Evolutionary conservation across 805 yeast genomes (phyloP), one percentile per base, ranked within the genome.

Genomic region (Saturnispora gosingensis): DNA sequence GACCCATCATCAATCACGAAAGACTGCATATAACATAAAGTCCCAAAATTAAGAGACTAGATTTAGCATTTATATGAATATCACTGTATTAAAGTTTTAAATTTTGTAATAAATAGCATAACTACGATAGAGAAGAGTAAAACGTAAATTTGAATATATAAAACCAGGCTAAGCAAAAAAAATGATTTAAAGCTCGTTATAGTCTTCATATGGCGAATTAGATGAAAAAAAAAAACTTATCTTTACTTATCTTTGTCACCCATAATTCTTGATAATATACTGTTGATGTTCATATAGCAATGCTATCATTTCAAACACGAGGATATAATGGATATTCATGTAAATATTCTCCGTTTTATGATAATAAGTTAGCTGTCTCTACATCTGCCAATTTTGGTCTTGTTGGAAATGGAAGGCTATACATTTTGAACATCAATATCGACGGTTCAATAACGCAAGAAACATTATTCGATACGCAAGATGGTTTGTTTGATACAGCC

Each of bases 311-410:
- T 64, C 72, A 86, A 58, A 87, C 95, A 25, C 68, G 72, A 16
- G 96, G 96, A 0, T 88, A 78, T 67, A 85, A 88, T 62, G 97
- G 97, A 15, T 88, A 88, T 63, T 83, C 84, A 0, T 85, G 89
- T 15, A 84, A 83, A 60, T 93, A 91, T 70, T 88, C 97, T 0
- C 97, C 98, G 1, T 91, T 82, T 61, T 86, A 81, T 59, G 98
- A 91, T 67, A 87, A 85, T 69, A 85, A 87, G 61, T 62, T 91
- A 22, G 97, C 96, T 0, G 91, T 88, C 32, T 95, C 96, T 0
- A 75, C 95, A 0, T 83, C 96, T 1, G 88, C 97, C 27, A 93
- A 91, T 69, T 91, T 82, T 66, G 98, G 98, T 1, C 71, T 91
- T 4, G 96, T 89, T 3, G 99, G 99, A 2, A 91, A 91, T 66